Percentiles rank a stretch among this genome's conserved stretches.
These are phyloP conservation scores for Bryoglossum gracile DNA, from an alignment of 495 filamentous ascomycete genomes.

Conservation along the genomic window DNA sequence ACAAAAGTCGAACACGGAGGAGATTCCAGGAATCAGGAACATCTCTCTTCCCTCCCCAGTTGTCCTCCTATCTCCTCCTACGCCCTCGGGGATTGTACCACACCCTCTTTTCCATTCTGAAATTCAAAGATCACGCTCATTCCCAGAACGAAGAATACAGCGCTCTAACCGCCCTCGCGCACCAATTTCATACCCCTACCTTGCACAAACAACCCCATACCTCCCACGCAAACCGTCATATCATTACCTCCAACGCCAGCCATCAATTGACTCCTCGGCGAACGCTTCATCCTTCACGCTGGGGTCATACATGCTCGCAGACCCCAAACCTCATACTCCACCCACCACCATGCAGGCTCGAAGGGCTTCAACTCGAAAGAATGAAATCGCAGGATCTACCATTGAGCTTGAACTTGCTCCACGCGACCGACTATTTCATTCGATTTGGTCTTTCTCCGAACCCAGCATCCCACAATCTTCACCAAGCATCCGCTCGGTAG, in stretches of 20 bases:
- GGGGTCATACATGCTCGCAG: neutral
- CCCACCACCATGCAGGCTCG: neutral
- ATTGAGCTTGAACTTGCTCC: neutral
- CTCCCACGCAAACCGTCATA: neutral
- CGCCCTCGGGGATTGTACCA: neutral
- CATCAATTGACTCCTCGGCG: too few species aligned
- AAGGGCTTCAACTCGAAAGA: neutral
- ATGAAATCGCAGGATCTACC: neutral
- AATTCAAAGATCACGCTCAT: neutral
- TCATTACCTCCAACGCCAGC: too few species aligned
- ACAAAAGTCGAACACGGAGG: neutral
- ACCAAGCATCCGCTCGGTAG: neutral
- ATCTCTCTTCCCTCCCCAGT: neutral
- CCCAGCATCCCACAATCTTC: neutral
- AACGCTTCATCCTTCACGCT: neutral
- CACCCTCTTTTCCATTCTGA: neutral
- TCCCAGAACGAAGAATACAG: neutral
- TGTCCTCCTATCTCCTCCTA: too few species aligned
- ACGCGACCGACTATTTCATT: neutral
- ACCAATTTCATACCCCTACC: neutral
- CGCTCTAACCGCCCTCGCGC: neutral
- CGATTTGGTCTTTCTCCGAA: neutral
- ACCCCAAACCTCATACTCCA: neutral
- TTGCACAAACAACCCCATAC: neutral
- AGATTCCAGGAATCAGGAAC: neutral